Evolutionary conservation across 441 rosid genomes (phyloP), one percentile per base, ranked within the genome.

Genomic region (Erysimum cheiri): DNA sequence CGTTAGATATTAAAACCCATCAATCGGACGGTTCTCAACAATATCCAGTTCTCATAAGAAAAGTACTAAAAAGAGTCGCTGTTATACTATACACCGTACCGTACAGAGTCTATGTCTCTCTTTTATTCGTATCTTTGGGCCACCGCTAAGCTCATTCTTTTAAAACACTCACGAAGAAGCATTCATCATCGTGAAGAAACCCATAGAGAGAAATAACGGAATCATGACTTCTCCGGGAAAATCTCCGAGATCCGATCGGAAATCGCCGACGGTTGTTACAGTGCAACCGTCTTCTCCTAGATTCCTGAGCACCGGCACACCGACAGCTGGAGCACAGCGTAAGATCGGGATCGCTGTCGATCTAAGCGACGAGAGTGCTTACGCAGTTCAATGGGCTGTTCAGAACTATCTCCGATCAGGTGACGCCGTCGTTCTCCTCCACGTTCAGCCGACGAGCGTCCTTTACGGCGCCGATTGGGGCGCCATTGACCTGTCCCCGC

Each of bases 381-480:
- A 79, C 71, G 90, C 94, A 22, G 94, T 90, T 53, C 77, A 79
- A n/a, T 90, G 96, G 96, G 85, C 94, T 0, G 86, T 90, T 7
- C 88, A 87, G 55, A 88, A 90, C 80, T 90, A 90, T 67, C 87
- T 90, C 68, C 93, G 93, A 4, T 79, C 84, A 7, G 96, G 91
- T 0, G 93, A 87, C 75, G 80, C 85, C 41, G 96, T 90, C n/a
- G 65, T 86, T 41, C 86, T 88, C 36, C 82, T 90, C 64, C 96
- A 90, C 69, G 96, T 90, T 35, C 80, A 82, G 2, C 88, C 90
- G 43, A 90, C 96, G 4, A 80, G 81, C 58, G 83, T 90, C 32
- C 88, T 90, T 3, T 90, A 88, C 76, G 96, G 96, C 24, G 96
- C 96, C 6, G 96, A 90, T 39, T 90, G 96, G 96, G 96, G 96